Evolutionary conservation across 768 basidiomycete species (phyloP).

Genomic region (Pilatotrama ljubarskyi): DNA sequence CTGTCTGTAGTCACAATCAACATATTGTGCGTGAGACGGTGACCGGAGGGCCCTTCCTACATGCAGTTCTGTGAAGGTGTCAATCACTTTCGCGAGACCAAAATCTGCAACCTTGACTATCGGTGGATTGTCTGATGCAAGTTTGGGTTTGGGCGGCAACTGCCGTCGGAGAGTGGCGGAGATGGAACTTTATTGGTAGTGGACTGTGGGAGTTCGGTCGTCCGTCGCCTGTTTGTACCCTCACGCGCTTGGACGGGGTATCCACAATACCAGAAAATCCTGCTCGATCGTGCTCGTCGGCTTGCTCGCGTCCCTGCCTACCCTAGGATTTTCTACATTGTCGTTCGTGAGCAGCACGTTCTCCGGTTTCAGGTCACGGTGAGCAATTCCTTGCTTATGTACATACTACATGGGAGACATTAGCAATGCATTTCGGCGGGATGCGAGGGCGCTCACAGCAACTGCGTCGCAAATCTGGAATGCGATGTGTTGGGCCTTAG

Average conservation of each 20-base stretch:
- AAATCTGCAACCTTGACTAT: slow-evolving; percentile 92
- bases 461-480: slow-evolving; percentile 82
- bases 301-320: too few species aligned
- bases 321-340: too few species aligned
- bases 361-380: slow-evolving; percentile 94
- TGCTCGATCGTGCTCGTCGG: too few species aligned
- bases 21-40: slow-evolving; percentile 1
- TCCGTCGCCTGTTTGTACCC: too few species aligned
- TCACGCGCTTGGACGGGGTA: too few species aligned
- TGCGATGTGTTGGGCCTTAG: slow-evolving; percentile 64
- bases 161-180: too few species aligned
- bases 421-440: background rate
- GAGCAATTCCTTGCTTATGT: slow-evolving; percentile 74
- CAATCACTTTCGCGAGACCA: slow-evolving; percentile 88
- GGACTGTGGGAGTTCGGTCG: too few species aligned
- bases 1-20: slow-evolving; percentile 54
- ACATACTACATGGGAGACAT: slow-evolving; percentile 47
- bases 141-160: too few species aligned
- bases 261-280: too few species aligned
- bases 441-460: slow-evolving; percentile 45
- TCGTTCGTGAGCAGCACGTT: slow-evolving; percentile 80
- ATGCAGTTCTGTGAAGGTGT: slow-evolving; percentile 70
- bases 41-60: slow-evolving; percentile 40
- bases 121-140: too few species aligned
- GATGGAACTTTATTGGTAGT: too few species aligned